These are phyloP conservation scores for Tricharina praecox DNA, from an alignment of 495 filamentous ascomycete species.

Conservation along the genomic window DNA sequence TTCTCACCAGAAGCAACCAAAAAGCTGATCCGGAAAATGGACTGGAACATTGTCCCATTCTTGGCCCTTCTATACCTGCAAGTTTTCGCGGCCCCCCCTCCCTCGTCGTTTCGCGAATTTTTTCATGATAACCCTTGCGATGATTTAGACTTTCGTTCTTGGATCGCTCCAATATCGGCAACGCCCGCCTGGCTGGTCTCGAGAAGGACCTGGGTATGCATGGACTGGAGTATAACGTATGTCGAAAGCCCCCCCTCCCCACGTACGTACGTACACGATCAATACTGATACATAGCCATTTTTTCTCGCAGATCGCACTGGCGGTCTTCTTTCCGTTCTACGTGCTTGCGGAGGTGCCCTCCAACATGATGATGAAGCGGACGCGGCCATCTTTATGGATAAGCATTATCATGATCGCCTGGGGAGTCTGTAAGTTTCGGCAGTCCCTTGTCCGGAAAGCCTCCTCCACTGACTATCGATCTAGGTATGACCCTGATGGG, in stretches of 20 bases:
- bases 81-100: too few relatives aligned
- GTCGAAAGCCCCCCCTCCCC: too few relatives aligned
- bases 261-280: too few relatives aligned
- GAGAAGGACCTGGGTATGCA: constrained; percentile 41
- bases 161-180: constrained; percentile 54
- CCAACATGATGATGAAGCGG: constrained; percentile 49
- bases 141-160: constrained; percentile 31
- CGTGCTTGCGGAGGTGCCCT: constrained; percentile 47
- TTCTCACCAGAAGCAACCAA: too few relatives aligned
- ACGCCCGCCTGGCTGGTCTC: constrained; percentile 50
- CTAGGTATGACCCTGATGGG: constrained; percentile 43
- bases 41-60: too few relatives aligned
- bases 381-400: constrained; percentile 45
- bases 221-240: constrained; percentile 45
- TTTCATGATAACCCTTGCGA: neutral
- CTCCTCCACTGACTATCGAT: constrained; percentile 39
- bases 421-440: constrained; percentile 40
- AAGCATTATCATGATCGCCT: constrained; percentile 37
- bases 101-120: neutral
- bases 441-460: constrained; percentile 51
- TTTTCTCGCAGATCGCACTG: too few relatives aligned
- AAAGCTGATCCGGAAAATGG: too few relatives aligned
- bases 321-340: constrained; percentile 52
- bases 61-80: too few relatives aligned
- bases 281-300: too few relatives aligned